Conservation (phyloP, 1,139 yeast genomes). For the Yamadazyma atmosphaerica region DNA sequence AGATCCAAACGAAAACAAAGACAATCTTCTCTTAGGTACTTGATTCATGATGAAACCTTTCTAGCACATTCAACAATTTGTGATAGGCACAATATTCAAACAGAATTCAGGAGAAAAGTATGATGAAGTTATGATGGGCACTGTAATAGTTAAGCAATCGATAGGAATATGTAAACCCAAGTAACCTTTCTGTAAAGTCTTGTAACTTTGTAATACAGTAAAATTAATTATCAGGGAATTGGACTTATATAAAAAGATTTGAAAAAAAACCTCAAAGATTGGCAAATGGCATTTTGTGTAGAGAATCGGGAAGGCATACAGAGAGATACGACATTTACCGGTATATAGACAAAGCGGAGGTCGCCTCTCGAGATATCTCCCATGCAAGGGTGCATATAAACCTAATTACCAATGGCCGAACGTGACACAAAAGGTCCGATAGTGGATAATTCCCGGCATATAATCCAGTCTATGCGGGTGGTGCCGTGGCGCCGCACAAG, state of each 20-base stretch:
- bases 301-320: background rate
- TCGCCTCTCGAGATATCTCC: no score
- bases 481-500: background rate
- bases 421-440: background rate
- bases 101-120: no score
- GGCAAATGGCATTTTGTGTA: background rate
- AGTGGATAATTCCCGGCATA: background rate
- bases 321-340: background rate
- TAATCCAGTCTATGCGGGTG: background rate
- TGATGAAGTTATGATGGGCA: no score
- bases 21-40: slow-evolving; percentile 18
- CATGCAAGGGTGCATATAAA: no score
- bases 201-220: no score
- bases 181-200: no score
- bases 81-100: no score
- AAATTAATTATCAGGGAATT: no score
- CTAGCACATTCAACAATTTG: background rate
- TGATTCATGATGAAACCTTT: slow-evolving; percentile 13
- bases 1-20: slow-evolving; percentile 22
- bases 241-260: background rate
- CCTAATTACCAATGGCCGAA: no score
- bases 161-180: no score
- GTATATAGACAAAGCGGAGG: background rate
- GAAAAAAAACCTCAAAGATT: background rate
- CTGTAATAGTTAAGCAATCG: no score